Conservation (phyloP, 2,329 filamentous ascomycete genomes). For the Colletotrichum echinochloae region DNA sequence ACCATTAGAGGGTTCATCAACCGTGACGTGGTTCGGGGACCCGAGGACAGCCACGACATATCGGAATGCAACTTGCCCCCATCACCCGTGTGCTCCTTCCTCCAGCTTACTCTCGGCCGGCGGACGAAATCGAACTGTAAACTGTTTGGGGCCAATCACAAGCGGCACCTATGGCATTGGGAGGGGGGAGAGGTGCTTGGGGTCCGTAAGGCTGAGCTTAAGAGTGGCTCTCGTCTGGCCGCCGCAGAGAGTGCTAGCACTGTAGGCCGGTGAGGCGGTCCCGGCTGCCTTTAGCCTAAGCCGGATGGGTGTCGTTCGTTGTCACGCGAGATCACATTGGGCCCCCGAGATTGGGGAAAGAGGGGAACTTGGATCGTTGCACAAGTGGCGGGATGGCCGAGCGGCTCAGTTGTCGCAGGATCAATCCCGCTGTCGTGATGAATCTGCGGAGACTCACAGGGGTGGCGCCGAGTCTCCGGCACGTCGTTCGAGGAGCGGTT, state of each 20-base stretch:
- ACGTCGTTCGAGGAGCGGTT: constrained; percentile 1
- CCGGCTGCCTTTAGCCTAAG: too few relatives aligned
- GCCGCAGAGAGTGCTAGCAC: not conserved
- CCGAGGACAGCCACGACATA: not conserved
- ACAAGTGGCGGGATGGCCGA: not conserved
- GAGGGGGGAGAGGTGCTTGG: not conserved
- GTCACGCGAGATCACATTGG: too few relatives aligned
- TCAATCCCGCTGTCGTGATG: too few relatives aligned
- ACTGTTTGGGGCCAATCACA: not conserved
- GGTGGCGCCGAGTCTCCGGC: constrained; percentile 8
- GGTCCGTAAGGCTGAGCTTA: constrained; percentile 7
- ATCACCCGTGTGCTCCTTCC: not conserved
- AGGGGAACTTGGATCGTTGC: not conserved
- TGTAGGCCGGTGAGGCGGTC: too few relatives aligned
- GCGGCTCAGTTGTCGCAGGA: too few relatives aligned
- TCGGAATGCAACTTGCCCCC: not conserved
- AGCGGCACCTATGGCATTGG: not conserved
- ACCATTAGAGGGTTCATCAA: not conserved
- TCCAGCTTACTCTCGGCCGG: not conserved
- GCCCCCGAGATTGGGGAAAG: too few relatives aligned
- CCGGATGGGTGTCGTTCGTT: too few relatives aligned
- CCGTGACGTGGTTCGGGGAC: not conserved
- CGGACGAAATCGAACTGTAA: too few relatives aligned
- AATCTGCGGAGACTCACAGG: not conserved
- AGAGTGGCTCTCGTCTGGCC: not conserved